These are phyloP conservation scores for Epichloe gansuensis DNA, from an alignment of 2,329 filamentous ascomycete genomes.

Conservation along the genomic window DNA sequence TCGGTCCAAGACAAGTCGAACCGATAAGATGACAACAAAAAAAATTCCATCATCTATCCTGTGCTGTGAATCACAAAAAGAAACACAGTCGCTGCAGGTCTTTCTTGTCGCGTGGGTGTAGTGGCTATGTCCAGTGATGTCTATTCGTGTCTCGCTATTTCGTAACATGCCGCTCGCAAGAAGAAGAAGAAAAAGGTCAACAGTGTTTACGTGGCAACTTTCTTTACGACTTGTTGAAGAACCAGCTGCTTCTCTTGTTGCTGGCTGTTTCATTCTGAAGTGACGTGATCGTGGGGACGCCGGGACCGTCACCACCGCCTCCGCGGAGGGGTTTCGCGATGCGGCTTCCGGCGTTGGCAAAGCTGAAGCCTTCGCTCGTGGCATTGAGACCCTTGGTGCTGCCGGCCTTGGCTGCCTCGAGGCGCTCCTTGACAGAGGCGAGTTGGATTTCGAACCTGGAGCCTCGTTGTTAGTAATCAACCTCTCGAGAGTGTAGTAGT, in stretches of 20 bases:
- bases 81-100: background rate
- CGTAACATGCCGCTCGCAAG: conserved; percentile 3
- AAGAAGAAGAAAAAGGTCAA: background rate
- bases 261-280: conserved; percentile 40
- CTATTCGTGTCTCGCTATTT: conserved; percentile 7
- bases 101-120: background rate
- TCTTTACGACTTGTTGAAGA: conserved; percentile 50
- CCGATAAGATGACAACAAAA: background rate
- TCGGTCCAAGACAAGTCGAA: background rate
- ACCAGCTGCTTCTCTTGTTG: conserved; percentile 61
- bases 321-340: conserved; percentile 59
- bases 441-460: conserved; percentile 91
- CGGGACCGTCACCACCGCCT: conserved; percentile 34
- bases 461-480: background rate
- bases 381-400: conserved; percentile 73
- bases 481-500: background rate
- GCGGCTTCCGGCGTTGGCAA: conserved; percentile 47
- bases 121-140: conserved; percentile 7
- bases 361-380: conserved; percentile 58
- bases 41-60: background rate
- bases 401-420: conserved; percentile 87
- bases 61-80: conserved; percentile 1
- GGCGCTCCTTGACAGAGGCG: conserved; percentile 90
- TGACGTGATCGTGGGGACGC: conserved; percentile 43
- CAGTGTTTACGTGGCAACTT: background rate